Evolutionary conservation across 73 alveolate genomes (phyloP).

Genomic region (Paramecium sonneborni): DNA sequence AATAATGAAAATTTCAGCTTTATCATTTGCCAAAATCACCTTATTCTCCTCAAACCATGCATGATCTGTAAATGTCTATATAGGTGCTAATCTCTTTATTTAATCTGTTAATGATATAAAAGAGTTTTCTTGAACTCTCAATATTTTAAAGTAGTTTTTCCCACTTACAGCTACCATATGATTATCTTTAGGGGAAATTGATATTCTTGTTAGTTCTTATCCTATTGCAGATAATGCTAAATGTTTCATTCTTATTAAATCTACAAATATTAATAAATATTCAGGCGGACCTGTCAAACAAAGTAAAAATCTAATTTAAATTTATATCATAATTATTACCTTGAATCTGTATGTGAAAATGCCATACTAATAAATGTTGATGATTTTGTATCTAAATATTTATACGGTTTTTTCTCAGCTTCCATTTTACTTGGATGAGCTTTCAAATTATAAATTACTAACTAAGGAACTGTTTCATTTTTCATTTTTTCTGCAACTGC

Average conservation of each 20-base stretch:
- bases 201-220: slow-evolving; percentile 69
- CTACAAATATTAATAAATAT: slow-evolving; percentile 66
- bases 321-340: neutral
- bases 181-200: slow-evolving; percentile 85
- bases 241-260: slow-evolving; percentile 60
- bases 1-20: slow-evolving; percentile 82
- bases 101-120: slow-evolving; percentile 81
- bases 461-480: slow-evolving; percentile 62
- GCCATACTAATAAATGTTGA: slow-evolving; percentile 63
- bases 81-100: slow-evolving; percentile 74
- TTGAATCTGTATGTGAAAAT: slow-evolving; percentile 69
- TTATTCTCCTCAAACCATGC: slow-evolving; percentile 87
- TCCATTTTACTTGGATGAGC: slow-evolving; percentile 51
- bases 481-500: slow-evolving; percentile 68
- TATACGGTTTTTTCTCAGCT: slow-evolving; percentile 54
- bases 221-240: slow-evolving; percentile 68
- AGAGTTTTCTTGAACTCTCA: slow-evolving; percentile 87
- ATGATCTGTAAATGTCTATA: slow-evolving; percentile 82
- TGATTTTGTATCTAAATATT: slow-evolving; percentile 62
- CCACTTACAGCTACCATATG: slow-evolving; percentile 89
- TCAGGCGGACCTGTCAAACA: slow-evolving; percentile 73
- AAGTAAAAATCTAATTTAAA: slow-evolving; percentile 37
- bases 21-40: slow-evolving; percentile 78
- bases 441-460: slow-evolving; percentile 55
- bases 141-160: slow-evolving; percentile 74